Evolutionary conservation across 805 yeast genomes (phyloP).

Genomic region (Kazachstania taianensis): DNA sequence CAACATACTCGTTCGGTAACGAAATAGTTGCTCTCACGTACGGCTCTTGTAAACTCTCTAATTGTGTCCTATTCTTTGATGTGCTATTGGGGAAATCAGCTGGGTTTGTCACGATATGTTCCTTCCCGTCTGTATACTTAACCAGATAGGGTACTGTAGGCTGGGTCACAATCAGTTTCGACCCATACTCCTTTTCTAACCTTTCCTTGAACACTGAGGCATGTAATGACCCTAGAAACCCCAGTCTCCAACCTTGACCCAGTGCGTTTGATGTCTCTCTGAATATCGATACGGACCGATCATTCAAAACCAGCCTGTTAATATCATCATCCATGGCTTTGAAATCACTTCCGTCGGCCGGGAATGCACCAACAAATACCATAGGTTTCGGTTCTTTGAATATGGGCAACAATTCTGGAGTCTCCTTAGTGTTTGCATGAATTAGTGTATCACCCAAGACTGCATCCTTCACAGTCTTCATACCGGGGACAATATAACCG

Average conservation of each 20-base stretch:
- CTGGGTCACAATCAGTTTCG: slow-evolving; percentile 81
- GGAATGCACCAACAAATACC: slow-evolving; percentile 98
- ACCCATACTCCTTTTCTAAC: slow-evolving; percentile 87
- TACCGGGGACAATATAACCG: slow-evolving; percentile 89
- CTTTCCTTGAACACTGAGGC: slow-evolving; percentile 92
- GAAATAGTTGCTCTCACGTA: slow-evolving; percentile 85
- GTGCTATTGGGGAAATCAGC: slow-evolving; percentile 73
- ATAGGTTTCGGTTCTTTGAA: slow-evolving; percentile 95
- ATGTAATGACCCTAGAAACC: slow-evolving; percentile 88
- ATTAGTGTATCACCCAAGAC: slow-evolving; percentile 84
- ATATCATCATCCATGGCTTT: slow-evolving; percentile 82
- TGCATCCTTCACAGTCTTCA: slow-evolving; percentile 80
- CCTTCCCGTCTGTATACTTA: slow-evolving; percentile 53
- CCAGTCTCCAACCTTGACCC: slow-evolving; percentile 97
- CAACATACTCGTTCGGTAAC: slow-evolving; percentile 81
- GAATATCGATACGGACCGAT: slow-evolving; percentile 80
- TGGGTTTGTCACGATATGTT: slow-evolving; percentile 70
- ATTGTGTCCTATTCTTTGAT: slow-evolving; percentile 25
- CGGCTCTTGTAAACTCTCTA: slow-evolving; percentile 60
- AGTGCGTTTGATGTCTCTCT: slow-evolving; percentile 88
- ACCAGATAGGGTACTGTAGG: slow-evolving; percentile 92
- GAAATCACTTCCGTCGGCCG: slow-evolving; percentile 89
- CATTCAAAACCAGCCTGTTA: slow-evolving; percentile 80
- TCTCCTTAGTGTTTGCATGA: slow-evolving; percentile 41
- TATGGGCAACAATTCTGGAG: slow-evolving; percentile 77